Base-by-base conservation (phyloP, 2,329 filamentous ascomycete species). In the Botrytis aclada region DNA sequence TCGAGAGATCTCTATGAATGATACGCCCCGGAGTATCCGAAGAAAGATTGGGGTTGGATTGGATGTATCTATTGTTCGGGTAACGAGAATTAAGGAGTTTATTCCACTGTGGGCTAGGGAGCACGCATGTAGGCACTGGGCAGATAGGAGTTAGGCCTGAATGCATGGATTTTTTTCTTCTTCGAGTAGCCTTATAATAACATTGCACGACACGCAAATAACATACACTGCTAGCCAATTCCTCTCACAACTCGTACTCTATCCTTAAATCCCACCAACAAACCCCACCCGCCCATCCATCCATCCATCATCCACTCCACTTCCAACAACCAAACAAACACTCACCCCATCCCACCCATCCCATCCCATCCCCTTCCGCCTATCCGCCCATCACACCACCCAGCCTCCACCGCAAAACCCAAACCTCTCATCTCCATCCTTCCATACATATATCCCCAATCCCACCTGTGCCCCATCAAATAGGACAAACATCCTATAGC, bases 391-490 rank as follows among this genome's bases (percentile, higher is more conserved):
- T n/a, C 14, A 4, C 61, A 43, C 3, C 29, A n/a, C 1, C 16
- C 29, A n/a, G 0, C 16, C 47, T 6, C 47, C 25, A n/a, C 25
- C 25, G 1, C 8, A 20, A 29, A 43, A 20, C 1, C 7, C 18
- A 29, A 54, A 54, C 7, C 4, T 16, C n/a, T n/a, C n/a, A n/a
- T n/a, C n/a, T n/a, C n/a, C n/a, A n/a, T n/a, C n/a, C n/a, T 29
- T 6, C 18, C 0, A 51, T 32, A 64, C 0, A 18, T 7, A 10
- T 6, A 3, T 8, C 0, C 2, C 20, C 20, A 54, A 25, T 1
- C 2, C 25, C 0, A 3, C 0, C 6, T 25, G 10, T 6, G 14
- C 16, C 12, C 20, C 45, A 64, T 32, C 69, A 47, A 71, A 71
- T 12, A 25, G 32, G 22, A 34, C 63, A 66, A 66, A 66, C 63